These are phyloP conservation scores for Parastagonospora avenae DNA, from an alignment of 2,329 filamentous ascomycete genomes.

Conservation along the genomic window DNA sequence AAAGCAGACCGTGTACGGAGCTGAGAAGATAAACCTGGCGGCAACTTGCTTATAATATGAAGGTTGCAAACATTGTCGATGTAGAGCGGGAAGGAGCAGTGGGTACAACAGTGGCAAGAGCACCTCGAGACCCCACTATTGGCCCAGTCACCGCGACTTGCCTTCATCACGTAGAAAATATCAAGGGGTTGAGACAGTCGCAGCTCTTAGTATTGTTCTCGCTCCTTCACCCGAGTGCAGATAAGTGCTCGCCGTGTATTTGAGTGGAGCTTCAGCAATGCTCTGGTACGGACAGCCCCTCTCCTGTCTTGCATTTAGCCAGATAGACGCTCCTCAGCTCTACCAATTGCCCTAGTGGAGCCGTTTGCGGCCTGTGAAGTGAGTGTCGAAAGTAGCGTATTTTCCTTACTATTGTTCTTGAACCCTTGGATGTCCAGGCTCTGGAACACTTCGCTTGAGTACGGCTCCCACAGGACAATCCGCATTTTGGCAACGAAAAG, in stretches of 20 bases:
- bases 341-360: conserved; percentile 3
- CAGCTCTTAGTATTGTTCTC: conserved; percentile 30
- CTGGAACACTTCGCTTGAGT: not conserved
- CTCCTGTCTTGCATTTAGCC: conserved; percentile 19
- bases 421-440: conserved; percentile 1
- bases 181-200: conserved; percentile 7
- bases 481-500: too few relatives aligned
- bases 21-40: not conserved
- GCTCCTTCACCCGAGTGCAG: conserved; percentile 9
- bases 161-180: not conserved
- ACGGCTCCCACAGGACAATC: too few relatives aligned
- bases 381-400: conserved; percentile 15
- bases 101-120: conserved; percentile 15
- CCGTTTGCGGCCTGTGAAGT: conserved; percentile 17
- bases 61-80: conserved; percentile 6
- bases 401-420: conserved; percentile 45
- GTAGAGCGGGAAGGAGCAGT: conserved; percentile 10
- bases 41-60: conserved; percentile 3
- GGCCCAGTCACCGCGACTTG: not conserved
- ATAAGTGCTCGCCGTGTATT: conserved; percentile 3
- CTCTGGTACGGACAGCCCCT: not conserved
- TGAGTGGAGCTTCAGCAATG: conserved; percentile 13
- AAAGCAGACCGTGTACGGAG: not conserved
- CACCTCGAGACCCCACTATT: not conserved
- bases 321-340: not conserved